phyloP scores from a whole-genome alignment of 2,329 filamentous ascomycete species.

The Fusarium pilosicola region DNA sequence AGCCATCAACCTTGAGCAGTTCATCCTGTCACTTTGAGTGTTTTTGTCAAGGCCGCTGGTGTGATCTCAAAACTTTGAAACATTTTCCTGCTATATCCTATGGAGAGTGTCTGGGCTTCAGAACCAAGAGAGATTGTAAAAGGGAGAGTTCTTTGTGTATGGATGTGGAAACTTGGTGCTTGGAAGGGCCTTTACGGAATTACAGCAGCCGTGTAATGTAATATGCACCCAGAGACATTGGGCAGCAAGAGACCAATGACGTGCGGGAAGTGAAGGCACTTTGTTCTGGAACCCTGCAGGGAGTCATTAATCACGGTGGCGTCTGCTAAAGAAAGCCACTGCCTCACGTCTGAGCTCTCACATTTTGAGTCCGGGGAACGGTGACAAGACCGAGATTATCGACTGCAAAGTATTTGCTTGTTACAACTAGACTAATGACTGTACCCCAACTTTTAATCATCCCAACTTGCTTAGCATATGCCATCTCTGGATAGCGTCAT shows the following conservation, averaged over 20 bases:
- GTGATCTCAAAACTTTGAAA: background rate
- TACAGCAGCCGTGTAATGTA: background rate
- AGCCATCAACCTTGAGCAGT: background rate
- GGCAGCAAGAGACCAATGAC: background rate
- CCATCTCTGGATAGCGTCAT: background rate
- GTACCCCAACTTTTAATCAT: background rate
- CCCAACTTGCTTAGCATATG: background rate
- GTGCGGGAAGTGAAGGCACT: background rate
- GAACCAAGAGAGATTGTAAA: background rate
- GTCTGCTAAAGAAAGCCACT: background rate
- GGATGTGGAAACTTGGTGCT: too few species aligned
- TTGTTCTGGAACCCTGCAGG: background rate
- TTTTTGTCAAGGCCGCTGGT: too few species aligned
- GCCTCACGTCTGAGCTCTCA: background rate
- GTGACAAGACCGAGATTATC: background rate
- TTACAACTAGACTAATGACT: background rate
- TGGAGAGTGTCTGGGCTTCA: too few species aligned
- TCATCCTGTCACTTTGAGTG: background rate
- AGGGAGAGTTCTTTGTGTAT: background rate
- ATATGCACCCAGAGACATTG: background rate
- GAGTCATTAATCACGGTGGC: background rate
- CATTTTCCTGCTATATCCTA: background rate
- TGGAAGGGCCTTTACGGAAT: too few species aligned
- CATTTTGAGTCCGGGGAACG: background rate
- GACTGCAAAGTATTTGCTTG: background rate